Evolutionary conservation across 2,329 filamentous ascomycete genomes (phyloP).

Genomic region (Talaromyces verruculosus): DNA sequence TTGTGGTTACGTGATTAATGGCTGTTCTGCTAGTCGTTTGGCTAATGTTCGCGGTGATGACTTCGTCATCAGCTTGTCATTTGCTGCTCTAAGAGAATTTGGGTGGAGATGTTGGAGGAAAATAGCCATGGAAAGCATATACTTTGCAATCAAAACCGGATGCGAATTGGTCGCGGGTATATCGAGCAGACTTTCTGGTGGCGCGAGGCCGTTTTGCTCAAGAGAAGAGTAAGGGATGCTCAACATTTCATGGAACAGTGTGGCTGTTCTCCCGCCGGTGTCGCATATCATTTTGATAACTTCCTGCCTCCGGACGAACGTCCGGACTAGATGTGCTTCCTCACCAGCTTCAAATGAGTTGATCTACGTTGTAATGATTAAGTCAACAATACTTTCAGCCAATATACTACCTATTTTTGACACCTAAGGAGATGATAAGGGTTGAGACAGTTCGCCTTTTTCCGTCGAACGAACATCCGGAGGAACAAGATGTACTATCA

Average conservation of each 20-base stretch:
- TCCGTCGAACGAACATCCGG: neutral
- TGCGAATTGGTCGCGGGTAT: neutral
- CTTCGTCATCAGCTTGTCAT: neutral
- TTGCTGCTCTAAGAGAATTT: neutral
- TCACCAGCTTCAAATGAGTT: neutral
- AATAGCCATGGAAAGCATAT: neutral
- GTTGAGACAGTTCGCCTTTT: too few relatives aligned
- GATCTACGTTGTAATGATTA: neutral
- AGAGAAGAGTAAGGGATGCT: neutral
- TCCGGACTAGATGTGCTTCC: neutral
- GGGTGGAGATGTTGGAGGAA: neutral
- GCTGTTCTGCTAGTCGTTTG: constrained; percentile 33
- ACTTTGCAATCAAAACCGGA: neutral
- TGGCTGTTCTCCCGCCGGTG: neutral
- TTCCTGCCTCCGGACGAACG: neutral
- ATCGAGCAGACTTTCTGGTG: neutral
- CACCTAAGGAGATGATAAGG: neutral
- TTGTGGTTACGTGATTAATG: constrained; percentile 37
- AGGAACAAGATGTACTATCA: neutral
- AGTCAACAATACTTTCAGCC: neutral
- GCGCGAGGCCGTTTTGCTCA: neutral
- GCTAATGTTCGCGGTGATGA: constrained; percentile 26
- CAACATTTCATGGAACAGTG: constrained; percentile 2
- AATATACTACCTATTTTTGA: neutral
- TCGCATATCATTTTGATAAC: neutral